Evolutionary conservation across 441 rosid species (phyloP), one percentile per base, ranked within the genome.

Genomic region (Gossypium schwendimanii): DNA sequence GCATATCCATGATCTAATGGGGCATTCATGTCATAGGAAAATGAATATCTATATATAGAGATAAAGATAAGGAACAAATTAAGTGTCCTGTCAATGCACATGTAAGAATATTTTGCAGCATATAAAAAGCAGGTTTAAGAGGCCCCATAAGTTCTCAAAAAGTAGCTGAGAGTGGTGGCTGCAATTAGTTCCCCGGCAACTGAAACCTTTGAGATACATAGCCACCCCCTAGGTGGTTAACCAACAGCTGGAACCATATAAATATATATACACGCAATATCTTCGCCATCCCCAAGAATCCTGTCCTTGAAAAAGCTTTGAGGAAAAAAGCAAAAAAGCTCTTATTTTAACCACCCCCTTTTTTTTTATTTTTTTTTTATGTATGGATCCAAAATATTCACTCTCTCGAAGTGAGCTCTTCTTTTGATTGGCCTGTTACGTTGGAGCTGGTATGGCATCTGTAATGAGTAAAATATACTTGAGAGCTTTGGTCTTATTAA

Each of bases 321-420:
- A 69, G 15, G 57, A 59, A 47, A 15, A 31, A 33, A 33, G 8
- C 39, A 33, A 33, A 33, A 33, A 24, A 33, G 41, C 45, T 72
- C 50, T 55, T 72, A 23, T 75, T 81, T 77, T 61, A 36, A 23
- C 68, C 61, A 58, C 69, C 45, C 58, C 64, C 33, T 20, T 21
- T 4, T 15, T 14, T n/a, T n/a, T n/a, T n/a, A n/a, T 0, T 1
- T 21, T 26, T 41, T 41, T 3, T n/a, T 6, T 0, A 11, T 74
- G 80, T 80, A 84, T 72, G 75, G 91, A 85, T 87, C 89, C 91
- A 79, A 85, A 78, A 87, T 79, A 83, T 86, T 82, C 85, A 81
- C 71, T 72, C 71, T 70, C 59, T 73, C 73, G n/a, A 67, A 47
- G 57, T n/a, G 71, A 79, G 53, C 75, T 73, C 73, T 49, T 66